phyloP scores from a whole-genome alignment of 129 eudicot genomes.

The Helianthus tuberosus region DNA sequence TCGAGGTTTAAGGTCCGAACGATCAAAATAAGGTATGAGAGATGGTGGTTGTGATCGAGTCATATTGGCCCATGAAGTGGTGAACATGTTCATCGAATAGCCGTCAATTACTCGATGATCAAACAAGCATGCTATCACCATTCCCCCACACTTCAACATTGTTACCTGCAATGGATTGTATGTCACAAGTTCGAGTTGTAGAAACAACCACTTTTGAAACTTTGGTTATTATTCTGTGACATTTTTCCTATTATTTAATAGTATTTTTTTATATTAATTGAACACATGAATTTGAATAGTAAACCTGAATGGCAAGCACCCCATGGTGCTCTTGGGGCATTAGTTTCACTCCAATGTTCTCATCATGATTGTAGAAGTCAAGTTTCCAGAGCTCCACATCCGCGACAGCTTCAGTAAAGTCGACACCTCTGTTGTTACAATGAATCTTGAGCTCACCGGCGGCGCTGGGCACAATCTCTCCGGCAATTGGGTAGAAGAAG shows the following conservation, averaged over 20 bases:
- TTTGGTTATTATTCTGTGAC: no score
- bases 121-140: slow-evolving; percentile 53
- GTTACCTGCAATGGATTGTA: slow-evolving; percentile 40
- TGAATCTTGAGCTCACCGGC: slow-evolving; percentile 45
- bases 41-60: slow-evolving; percentile 40
- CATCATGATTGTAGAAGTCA: slow-evolving; percentile 48
- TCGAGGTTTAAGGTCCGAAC: slow-evolving; percentile 48
- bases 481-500: slow-evolving; percentile 47
- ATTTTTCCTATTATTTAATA: no score
- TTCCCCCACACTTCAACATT: slow-evolving; percentile 49
- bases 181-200: no score
- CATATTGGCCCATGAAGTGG: slow-evolving; percentile 54
- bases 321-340: slow-evolving; percentile 46
- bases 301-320: slow-evolving; percentile 51
- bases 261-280: no score
- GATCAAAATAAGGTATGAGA: slow-evolving; percentile 48
- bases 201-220: no score
- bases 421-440: slow-evolving; percentile 57
- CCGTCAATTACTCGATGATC: slow-evolving; percentile 65
- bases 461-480: slow-evolving; percentile 33
- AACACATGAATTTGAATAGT: neutral
- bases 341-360: slow-evolving; percentile 43
- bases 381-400: slow-evolving; percentile 45
- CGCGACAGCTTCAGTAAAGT: slow-evolving; percentile 43
- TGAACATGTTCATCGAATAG: slow-evolving; percentile 62